A percentile compares a stretch with the other conserved stretches of the same genome.
These are phyloP conservation scores for Ascochyta rabiei DNA, from an alignment of 2,329 filamentous ascomycete genomes.

Conservation along the genomic window DNA sequence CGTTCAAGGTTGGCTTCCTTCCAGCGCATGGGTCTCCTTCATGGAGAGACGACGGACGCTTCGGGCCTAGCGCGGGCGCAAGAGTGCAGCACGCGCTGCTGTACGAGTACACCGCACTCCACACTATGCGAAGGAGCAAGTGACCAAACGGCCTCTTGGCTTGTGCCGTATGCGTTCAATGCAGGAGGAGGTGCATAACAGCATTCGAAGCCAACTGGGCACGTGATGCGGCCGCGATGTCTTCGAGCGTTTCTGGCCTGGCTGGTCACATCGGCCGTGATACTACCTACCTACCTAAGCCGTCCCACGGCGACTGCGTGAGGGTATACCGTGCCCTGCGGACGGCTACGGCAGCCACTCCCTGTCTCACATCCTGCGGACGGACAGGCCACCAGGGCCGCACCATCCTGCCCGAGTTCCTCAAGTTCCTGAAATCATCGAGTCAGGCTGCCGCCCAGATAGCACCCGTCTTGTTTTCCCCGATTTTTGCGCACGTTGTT, in stretches of 20 bases:
- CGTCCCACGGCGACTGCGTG: neutral
- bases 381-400: constrained; percentile 2
- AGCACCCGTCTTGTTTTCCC: neutral
- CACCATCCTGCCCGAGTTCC: neutral
- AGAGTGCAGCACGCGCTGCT: constrained; percentile 3
- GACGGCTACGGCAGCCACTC: constrained; percentile 1
- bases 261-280: neutral
- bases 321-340: constrained; percentile 1
- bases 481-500: neutral
- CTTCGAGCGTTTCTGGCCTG: neutral
- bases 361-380: constrained; percentile 18
- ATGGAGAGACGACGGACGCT: neutral
- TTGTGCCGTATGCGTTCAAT: neutral
- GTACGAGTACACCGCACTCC: neutral
- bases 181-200: neutral
- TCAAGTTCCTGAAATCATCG: neutral
- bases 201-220: too few relatives aligned
- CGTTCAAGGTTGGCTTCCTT: constrained; percentile 4
- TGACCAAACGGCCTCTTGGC: neutral
- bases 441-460: constrained; percentile 9
- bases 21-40: constrained; percentile 1
- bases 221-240: neutral
- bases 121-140: neutral
- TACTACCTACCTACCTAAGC: too few relatives aligned
- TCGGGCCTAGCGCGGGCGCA: constrained; percentile 5